A percentile compares a stretch with the other conserved stretches of the same genome.
These are phyloP conservation scores for Mucor racemosus DNA, from an alignment of 371 early-diverging fungal species.

Conservation along the genomic window DNA sequence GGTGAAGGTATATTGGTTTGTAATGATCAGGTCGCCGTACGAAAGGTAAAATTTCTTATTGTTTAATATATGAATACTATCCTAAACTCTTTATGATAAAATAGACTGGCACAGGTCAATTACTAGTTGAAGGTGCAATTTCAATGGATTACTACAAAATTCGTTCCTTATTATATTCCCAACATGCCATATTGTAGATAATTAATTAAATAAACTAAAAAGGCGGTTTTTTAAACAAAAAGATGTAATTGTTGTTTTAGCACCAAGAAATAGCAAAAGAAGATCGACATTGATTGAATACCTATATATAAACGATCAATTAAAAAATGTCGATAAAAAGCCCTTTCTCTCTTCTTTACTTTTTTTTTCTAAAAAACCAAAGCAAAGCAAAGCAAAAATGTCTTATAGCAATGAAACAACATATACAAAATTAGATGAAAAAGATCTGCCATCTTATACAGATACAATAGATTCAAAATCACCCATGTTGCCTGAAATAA, in stretches of 20 bases:
- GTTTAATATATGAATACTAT: not conserved
- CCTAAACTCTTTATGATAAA: not conserved
- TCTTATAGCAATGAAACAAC: not conserved
- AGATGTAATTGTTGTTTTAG: constrained; percentile 3
- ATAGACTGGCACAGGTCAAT: constrained; percentile 58
- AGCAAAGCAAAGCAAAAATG: not conserved
- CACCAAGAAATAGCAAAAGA: not conserved
- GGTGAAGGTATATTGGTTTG: constrained; percentile 86
- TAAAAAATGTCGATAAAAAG: not conserved
- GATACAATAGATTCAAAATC: not conserved
- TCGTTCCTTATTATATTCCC: constrained; percentile 62
- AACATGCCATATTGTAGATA: constrained; percentile 64
- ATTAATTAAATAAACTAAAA: not conserved
- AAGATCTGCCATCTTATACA: not conserved
- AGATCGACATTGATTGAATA: not conserved
- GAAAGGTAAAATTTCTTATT: constrained; percentile 47
- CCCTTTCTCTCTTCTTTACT: not conserved
- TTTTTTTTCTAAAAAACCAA: not conserved
- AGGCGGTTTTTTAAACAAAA: not conserved
- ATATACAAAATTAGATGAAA: not conserved
- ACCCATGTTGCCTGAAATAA: not conserved
- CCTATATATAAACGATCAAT: not conserved
- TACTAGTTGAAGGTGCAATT: constrained; percentile 63
- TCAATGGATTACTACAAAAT: constrained; percentile 67
- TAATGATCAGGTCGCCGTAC: constrained; percentile 76